Evolutionary conservation across 2,329 filamentous ascomycete species (phyloP).

Genomic region (Hymenoscyphus repandus): DNA sequence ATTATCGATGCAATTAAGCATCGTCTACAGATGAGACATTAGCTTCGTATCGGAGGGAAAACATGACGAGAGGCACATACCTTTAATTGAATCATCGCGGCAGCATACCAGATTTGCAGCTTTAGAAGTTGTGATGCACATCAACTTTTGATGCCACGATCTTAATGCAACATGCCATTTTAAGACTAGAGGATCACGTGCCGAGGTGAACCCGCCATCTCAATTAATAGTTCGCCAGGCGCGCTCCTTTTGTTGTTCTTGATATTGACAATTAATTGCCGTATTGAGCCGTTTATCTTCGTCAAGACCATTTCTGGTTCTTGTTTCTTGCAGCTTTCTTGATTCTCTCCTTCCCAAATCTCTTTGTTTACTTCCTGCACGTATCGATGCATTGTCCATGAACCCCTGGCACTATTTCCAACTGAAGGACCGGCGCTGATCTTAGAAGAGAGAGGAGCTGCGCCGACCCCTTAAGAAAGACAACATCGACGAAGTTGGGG

Average conservation of each 20-base stretch:
- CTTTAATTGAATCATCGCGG: conserved; percentile 90
- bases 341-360: neutral
- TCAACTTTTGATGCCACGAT: conserved; percentile 4
- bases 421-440: conserved; percentile 8
- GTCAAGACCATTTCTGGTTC: conserved; percentile 20
- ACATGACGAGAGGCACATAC: conserved; percentile 34
- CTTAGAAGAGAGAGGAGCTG: conserved; percentile 10
- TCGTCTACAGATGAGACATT: conserved; percentile 53
- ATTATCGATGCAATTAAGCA: conserved; percentile 99
- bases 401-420: conserved; percentile 9
- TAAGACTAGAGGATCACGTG: conserved; percentile 3
- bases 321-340: conserved; percentile 5
- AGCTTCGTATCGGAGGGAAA: neutral
- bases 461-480: conserved; percentile 4
- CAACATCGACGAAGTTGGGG: conserved; percentile 2
- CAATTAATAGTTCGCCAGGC: conserved; percentile 4
- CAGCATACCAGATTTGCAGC: conserved; percentile 18
- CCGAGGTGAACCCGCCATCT: conserved; percentile 3
- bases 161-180: conserved; percentile 1
- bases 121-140: conserved; percentile 1
- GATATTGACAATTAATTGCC: neutral
- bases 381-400: neutral
- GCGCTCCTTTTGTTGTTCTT: neutral
- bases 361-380: neutral
- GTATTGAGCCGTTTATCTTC: conserved; percentile 1